Conservation (phyloP, 108 stramenopile genomes). For the Cyclotella choctawhatcheeana region DNA sequence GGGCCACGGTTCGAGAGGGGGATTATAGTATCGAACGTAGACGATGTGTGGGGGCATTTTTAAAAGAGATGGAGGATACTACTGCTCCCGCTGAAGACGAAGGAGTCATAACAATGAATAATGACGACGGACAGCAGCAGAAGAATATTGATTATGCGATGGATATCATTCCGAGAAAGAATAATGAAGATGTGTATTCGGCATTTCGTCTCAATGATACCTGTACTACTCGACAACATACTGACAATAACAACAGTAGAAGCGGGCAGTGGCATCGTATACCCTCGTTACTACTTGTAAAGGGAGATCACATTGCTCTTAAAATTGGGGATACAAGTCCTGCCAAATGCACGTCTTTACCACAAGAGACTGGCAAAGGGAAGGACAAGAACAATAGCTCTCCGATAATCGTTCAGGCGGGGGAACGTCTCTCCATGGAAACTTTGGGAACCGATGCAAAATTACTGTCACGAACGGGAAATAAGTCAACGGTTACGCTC, state of each 20-base stretch:
- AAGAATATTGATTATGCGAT: slow-evolving; percentile 2
- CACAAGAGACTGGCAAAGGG: too few relatives aligned
- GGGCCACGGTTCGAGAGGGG: slow-evolving; percentile 32
- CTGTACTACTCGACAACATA: background rate
- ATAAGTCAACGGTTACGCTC: slow-evolving; percentile 72
- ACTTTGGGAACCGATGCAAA: slow-evolving; percentile 21
- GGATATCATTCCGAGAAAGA: slow-evolving; percentile 34
- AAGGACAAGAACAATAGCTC: background rate
- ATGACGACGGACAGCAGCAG: too few relatives aligned
- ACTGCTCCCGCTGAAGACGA: background rate
- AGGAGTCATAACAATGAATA: background rate
- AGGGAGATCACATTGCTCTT: slow-evolving; percentile 80
- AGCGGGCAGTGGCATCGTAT: slow-evolving; percentile 64
- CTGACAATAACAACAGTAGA: background rate
- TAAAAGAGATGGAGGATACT: slow-evolving; percentile 32
- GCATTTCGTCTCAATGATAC: slow-evolving; percentile 62
- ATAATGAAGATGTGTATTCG: slow-evolving; percentile 69
- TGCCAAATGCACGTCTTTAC: slow-evolving; percentile 38
- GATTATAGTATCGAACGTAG: slow-evolving; percentile 45
- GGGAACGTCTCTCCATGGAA: slow-evolving; percentile 56
- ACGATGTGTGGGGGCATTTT: slow-evolving; percentile 42
- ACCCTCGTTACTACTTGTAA: slow-evolving; percentile 69
- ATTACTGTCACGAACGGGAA: slow-evolving; percentile 49
- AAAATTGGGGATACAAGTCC: slow-evolving; percentile 82
- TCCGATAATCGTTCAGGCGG: slow-evolving; percentile 45